phyloP scores from a whole-genome alignment of 805 yeast genomes.

The Candida takata region DNA sequence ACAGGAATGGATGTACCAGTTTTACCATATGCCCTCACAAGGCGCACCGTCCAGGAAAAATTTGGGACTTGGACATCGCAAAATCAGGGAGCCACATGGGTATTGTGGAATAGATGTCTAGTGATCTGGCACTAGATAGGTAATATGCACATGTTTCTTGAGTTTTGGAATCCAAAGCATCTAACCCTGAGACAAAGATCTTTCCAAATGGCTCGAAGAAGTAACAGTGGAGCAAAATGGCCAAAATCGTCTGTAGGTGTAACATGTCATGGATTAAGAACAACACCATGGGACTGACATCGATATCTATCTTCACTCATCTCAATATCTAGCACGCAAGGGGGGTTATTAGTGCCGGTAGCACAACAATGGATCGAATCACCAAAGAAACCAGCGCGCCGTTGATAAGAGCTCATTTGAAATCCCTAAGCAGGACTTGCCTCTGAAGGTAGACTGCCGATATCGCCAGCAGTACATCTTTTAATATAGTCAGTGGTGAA shows the following conservation, averaged over 20 bases:
- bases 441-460: conserved; percentile 15
- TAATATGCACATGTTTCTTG: background rate
- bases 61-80: conserved; percentile 1
- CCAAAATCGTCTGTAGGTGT: conserved; percentile 2
- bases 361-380: conserved; percentile 1
- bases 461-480: conserved; percentile 15
- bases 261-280: background rate
- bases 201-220: conserved; percentile 1
- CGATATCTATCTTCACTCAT: background rate
- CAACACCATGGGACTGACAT: background rate
- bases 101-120: background rate
- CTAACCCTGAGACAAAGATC: background rate
- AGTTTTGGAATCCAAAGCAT: background rate
- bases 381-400: conserved; percentile 9
- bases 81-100: conserved; percentile 4
- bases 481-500: conserved; percentile 9
- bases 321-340: background rate
- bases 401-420: conserved; percentile 5
- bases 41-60: background rate
- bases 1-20: conserved; percentile 44
- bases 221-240: conserved; percentile 3
- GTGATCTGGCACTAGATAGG: background rate
- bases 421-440: conserved; percentile 10
- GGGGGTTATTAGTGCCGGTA: conserved; percentile 1
- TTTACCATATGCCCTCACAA: conserved; percentile 7